Evolutionary conservation across 1,284 basidiomycete genomes (phyloP).

Genomic region (Boletus nobilissimus): DNA sequence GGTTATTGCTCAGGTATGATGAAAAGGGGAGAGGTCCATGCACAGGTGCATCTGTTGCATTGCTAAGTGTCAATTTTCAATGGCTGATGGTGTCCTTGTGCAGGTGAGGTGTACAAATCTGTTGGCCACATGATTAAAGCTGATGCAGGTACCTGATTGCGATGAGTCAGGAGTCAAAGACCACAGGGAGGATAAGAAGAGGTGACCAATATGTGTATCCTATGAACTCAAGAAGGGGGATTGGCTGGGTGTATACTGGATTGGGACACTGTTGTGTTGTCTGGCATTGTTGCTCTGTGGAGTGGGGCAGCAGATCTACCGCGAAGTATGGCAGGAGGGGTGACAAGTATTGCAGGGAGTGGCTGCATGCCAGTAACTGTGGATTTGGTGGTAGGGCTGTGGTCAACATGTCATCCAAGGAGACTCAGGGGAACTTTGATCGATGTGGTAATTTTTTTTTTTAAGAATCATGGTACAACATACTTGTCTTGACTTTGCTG

Average conservation of each 20-base stretch:
- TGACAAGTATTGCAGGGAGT: neutral
- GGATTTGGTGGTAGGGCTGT: too few relatives aligned
- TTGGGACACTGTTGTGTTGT: constrained; percentile 33
- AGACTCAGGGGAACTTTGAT: too few relatives aligned
- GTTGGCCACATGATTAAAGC: constrained; percentile 38
- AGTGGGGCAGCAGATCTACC: constrained; percentile 17
- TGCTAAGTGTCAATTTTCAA: neutral
- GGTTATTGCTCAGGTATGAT: constrained; percentile 31
- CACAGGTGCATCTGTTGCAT: constrained; percentile 24
- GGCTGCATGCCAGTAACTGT: too few relatives aligned
- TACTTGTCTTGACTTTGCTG: too few relatives aligned
- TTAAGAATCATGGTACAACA: too few relatives aligned
- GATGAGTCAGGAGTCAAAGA: neutral
- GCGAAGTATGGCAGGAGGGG: constrained; percentile 33
- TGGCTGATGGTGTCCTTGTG: neutral
- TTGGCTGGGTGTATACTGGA: constrained; percentile 5
- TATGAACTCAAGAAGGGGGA: constrained; percentile 22
- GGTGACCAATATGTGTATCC: constrained; percentile 17
- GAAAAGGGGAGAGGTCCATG: constrained; percentile 25
- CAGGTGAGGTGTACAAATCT: constrained; percentile 42
- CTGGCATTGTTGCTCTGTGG: constrained; percentile 59
- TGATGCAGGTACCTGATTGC: constrained; percentile 31
- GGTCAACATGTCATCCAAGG: too few relatives aligned
- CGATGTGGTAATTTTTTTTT: too few relatives aligned
- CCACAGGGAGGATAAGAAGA: constrained; percentile 28